These are phyloP conservation scores for Jaminaea rosea DNA, from an alignment of 1,284 basidiomycete species.

Conservation along the genomic window DNA sequence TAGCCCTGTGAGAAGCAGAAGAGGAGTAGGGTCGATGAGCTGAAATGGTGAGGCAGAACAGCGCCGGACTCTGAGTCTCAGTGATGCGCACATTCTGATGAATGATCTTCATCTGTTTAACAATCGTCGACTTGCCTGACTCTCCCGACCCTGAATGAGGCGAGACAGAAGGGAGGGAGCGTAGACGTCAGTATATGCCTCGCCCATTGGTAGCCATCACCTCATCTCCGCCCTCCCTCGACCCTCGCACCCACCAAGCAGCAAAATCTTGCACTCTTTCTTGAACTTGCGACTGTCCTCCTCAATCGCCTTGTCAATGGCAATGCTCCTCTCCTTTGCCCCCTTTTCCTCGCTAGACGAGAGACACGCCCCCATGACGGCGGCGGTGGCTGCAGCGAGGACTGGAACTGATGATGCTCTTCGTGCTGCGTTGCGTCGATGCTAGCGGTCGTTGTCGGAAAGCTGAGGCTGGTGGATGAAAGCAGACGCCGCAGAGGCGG, in stretches of 20 bases:
- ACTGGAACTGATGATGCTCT: too few species aligned
- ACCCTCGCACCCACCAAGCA: slow-evolving; percentile 61
- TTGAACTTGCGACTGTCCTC: slow-evolving; percentile 59
- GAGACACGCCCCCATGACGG: slow-evolving; percentile 35
- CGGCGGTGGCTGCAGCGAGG: too few species aligned
- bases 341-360: slow-evolving; percentile 35
- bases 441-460: too few species aligned
- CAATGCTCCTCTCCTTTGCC: slow-evolving; percentile 43
- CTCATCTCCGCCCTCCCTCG: background rate
- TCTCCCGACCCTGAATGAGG: slow-evolving; percentile 61
- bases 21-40: too few species aligned
- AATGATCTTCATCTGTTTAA: slow-evolving; percentile 99
- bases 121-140: slow-evolving; percentile 90
- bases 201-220: background rate
- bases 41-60: too few species aligned
- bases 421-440: too few species aligned
- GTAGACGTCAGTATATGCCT: background rate
- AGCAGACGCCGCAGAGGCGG: too few species aligned
- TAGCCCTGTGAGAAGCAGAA: too few species aligned
- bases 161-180: background rate
- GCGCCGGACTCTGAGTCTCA: too few species aligned
- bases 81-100: too few species aligned
- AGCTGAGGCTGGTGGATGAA: too few species aligned
- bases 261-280: slow-evolving; percentile 86
- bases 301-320: slow-evolving; percentile 54